Percentiles rank a stretch among this genome's conserved stretches.
Conservation (phyloP, 2,329 filamentous ascomycete genomes). For the Diaporthe nobilis region DNA sequence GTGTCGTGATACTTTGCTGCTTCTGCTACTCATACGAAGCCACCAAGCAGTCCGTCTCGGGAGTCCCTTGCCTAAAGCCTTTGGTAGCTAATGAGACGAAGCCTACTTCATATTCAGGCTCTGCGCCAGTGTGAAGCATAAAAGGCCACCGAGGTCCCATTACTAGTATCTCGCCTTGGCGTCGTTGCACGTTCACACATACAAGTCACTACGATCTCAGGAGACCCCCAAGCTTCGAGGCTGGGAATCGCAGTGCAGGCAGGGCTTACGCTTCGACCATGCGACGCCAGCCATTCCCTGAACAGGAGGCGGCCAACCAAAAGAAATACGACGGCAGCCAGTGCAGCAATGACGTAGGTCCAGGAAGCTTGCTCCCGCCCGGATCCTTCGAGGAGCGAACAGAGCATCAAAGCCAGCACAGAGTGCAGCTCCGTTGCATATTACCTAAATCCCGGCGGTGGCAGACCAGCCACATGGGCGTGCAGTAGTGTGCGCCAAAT, state of each 20-base stretch:
- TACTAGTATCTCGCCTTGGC: not conserved
- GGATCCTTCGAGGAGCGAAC: not conserved
- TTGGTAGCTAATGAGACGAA: not conserved
- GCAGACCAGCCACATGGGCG: conserved; percentile 15
- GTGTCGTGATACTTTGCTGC: not conserved
- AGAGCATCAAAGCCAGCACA: not conserved
- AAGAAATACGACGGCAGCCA: conserved; percentile 25
- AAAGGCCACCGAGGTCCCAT: not conserved
- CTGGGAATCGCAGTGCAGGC: not conserved
- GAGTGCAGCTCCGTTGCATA: not conserved
- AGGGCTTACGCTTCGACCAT: not conserved
- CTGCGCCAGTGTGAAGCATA: not conserved
- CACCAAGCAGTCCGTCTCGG: not conserved
- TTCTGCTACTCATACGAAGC: not conserved
- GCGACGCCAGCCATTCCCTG: not conserved
- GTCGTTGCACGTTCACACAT: not conserved
- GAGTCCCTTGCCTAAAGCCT: not conserved
- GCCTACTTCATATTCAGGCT: not conserved
- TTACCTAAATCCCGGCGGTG: not conserved
- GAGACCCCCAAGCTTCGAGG: conserved; percentile 4
- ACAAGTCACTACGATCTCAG: not conserved
- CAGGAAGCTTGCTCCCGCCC: conserved; percentile 25
- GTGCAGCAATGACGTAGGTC: conserved; percentile 31
- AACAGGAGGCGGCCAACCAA: not conserved
- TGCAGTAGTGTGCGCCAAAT: conserved; percentile 5